A percentile compares a stretch with the other conserved stretches of the same genome.
These are phyloP conservation scores for Alternaria tenuissima DNA, from an alignment of 2,329 filamentous ascomycete genomes.

Conservation along the genomic window DNA sequence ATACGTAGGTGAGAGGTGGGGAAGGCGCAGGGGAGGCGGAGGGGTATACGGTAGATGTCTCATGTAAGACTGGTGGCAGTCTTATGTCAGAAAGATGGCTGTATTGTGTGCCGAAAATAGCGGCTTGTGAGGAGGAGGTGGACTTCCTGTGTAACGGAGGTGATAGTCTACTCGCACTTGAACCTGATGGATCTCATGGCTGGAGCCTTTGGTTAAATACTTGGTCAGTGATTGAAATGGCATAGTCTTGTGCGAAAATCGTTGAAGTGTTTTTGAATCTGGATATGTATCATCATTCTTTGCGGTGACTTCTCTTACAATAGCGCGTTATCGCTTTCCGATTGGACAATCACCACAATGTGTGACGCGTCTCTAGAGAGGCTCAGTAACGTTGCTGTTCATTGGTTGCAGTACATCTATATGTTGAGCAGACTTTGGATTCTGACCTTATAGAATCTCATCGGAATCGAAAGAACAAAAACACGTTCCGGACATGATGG, in stretches of 20 bases:
- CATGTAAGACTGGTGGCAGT: too few species aligned
- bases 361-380: not conserved
- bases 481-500: not conserved
- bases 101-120: too few species aligned
- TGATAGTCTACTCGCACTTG: not conserved
- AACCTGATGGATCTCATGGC: too few species aligned
- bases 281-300: too few species aligned
- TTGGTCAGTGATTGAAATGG: too few species aligned
- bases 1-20: too few species aligned
- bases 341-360: not conserved
- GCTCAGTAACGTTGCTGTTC: not conserved
- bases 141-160: not conserved
- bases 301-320: not conserved
- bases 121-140: not conserved
- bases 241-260: not conserved
- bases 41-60: too few species aligned
- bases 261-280: too few species aligned
- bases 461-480: not conserved
- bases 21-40: too few species aligned
- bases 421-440: not conserved
- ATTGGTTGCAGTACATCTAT: fast-evolving
- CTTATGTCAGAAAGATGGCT: too few species aligned
- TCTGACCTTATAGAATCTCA: not conserved
- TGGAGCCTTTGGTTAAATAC: too few species aligned
- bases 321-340: not conserved